These are phyloP conservation scores for Dactylellina parvicollis DNA, from an alignment of 2,329 filamentous ascomycete species.

Conservation along the genomic window DNA sequence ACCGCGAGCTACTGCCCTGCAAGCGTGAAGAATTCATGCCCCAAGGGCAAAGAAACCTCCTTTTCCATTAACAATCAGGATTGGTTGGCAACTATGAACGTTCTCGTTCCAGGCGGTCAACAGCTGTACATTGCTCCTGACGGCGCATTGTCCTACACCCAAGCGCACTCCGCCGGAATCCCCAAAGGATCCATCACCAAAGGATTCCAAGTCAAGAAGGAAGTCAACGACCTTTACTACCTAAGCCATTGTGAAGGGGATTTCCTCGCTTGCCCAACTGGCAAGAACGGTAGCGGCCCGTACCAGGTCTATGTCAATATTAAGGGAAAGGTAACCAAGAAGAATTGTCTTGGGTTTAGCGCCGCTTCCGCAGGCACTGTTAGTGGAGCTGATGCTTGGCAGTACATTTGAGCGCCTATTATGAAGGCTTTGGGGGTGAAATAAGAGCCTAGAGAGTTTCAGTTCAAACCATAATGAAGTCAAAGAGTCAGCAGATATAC, in stretches of 20 bases:
- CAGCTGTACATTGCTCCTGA: conserved; percentile 68
- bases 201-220: conserved; percentile 62
- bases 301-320: conserved; percentile 64
- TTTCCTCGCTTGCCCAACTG: conserved; percentile 63
- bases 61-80: conserved; percentile 60
- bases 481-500: neutral
- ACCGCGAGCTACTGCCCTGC: conserved; percentile 66
- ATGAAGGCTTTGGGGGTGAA: neutral
- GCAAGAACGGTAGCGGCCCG: conserved; percentile 49
- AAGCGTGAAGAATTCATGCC: conserved; percentile 61
- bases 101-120: conserved; percentile 72
- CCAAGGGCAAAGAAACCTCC: conserved; percentile 64
- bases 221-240: conserved; percentile 59
- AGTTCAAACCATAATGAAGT: too few species aligned
- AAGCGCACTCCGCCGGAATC: conserved; percentile 67
- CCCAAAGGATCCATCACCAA: conserved; percentile 66
- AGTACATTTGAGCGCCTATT: conserved; percentile 14
- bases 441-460: too few species aligned
- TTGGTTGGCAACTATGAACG: conserved; percentile 61
- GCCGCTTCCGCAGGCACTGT: conserved; percentile 6
- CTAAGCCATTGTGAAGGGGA: conserved; percentile 60
- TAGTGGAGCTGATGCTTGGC: conserved; percentile 24
- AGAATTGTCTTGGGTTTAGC: conserved; percentile 46
- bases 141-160: conserved; percentile 69
- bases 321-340: conserved; percentile 45